These are phyloP conservation scores for Globisporangium cederbergense DNA, from an alignment of 352 stramenopile species.

Conservation along the genomic window DNA sequence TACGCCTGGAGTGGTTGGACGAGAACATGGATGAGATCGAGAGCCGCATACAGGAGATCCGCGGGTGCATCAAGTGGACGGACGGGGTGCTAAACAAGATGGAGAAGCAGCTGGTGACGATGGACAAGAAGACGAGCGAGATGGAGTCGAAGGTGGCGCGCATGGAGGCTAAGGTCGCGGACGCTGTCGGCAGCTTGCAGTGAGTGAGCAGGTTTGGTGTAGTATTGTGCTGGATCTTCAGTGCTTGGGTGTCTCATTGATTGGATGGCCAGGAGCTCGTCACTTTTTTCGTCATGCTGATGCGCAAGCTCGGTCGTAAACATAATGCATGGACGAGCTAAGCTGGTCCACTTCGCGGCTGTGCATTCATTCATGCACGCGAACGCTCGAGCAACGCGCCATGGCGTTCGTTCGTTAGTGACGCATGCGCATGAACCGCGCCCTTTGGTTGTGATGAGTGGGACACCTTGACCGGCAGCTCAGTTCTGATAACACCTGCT, in stretches of 20 bases:
- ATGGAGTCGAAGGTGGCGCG: conserved; percentile 7
- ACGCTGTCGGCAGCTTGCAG: neutral
- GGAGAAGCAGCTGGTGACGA: neutral
- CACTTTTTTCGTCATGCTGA: neutral
- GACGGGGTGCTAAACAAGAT: conserved; percentile 6
- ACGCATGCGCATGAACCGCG: neutral
- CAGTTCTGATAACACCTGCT: neutral
- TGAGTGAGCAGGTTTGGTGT: neutral
- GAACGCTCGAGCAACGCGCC: neutral
- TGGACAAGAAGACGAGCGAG: neutral
- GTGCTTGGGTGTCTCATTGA: neutral
- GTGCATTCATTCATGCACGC: no score
- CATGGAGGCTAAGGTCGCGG: neutral
- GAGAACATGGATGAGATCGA: neutral
- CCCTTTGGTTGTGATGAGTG: neutral
- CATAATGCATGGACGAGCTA: neutral
- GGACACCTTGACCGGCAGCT: neutral
- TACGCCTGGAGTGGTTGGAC: conserved; percentile 4
- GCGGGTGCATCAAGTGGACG: neutral
- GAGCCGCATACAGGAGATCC: neutral
- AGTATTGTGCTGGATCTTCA: neutral
- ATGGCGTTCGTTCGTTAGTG: conserved; percentile 1
- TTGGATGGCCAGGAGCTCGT: neutral
- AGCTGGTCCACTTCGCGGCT: neutral
- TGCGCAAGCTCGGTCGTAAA: neutral